Percentiles rank a stretch among this genome's conserved stretches.
phyloP scores from a whole-genome alignment of 2,329 filamentous ascomycete species.

The Aspergillus phoenicis region DNA sequence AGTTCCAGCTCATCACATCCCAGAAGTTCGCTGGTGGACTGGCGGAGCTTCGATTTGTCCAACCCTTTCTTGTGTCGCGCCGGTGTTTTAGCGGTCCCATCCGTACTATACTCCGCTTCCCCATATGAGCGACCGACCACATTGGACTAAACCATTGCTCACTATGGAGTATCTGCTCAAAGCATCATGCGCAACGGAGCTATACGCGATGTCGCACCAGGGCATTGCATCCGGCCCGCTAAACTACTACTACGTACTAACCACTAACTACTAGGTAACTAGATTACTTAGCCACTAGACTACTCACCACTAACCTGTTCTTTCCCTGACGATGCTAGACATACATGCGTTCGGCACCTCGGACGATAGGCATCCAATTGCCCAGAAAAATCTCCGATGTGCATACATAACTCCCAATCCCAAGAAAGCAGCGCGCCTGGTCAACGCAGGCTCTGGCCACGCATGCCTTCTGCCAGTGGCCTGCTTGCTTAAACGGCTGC shows the following conservation, averaged over 20 bases:
- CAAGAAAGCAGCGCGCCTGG: not conserved
- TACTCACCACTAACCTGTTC: no score
- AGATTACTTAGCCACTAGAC: not conserved
- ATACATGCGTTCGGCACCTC: constrained; percentile 16
- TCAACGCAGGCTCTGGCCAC: constrained; percentile 9
- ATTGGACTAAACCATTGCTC: not conserved
- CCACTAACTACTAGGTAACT: not conserved
- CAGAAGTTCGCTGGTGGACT: not conserved
- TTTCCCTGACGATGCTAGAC: constrained; percentile 15
- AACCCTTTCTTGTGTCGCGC: not conserved
- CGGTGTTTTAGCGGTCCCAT: not conserved
- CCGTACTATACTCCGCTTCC: not conserved
- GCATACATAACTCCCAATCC: constrained; percentile 11
- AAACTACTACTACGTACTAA: no score
- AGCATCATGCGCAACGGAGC: not conserved
- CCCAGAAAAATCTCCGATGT: constrained; percentile 21
- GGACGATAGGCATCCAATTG: constrained; percentile 7
- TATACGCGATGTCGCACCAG: not conserved
- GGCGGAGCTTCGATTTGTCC: not conserved
- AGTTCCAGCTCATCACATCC: constrained; percentile 1
- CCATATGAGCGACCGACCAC: not conserved
- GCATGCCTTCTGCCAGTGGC: constrained; percentile 1
- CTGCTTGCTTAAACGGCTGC: constrained; percentile 6
- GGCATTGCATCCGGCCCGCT: no score
- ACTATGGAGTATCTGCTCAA: not conserved